Base-by-base conservation (phyloP, 2,329 filamentous ascomycete genomes). In the Fusarium tricinctum region DNA sequence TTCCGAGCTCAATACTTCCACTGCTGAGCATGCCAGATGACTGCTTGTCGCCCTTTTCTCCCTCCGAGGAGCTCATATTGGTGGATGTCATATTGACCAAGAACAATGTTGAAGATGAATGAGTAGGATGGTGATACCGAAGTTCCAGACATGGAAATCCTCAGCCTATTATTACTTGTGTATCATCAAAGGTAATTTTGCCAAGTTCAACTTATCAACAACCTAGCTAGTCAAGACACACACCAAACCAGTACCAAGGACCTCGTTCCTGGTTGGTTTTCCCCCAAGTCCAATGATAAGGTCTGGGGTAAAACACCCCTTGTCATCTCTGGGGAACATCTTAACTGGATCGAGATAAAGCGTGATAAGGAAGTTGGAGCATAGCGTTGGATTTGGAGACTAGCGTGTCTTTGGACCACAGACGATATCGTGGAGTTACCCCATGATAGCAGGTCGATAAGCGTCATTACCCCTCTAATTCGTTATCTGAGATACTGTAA, bases 381-480 rank as follows among this genome's bases (percentile, higher is more conserved):
- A 46, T 53, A 61, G 56, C 33, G 46, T 53, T 45, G 33, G 13
- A 53, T 40, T 62, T 62, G 55, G 58, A 62, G 58, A 46, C 56
- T 62, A 62, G 58, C 33, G 55, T 17, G 8, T 1, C 12, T 17
- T 8, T 52, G 23, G 22, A 14, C 19, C 3, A 28, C 33, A 33
- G 46, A 17, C 23, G 5, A 59, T 51, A 33, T 35, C 30, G 7
- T 53, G 40, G 50, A 82, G 86, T 69, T 53, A 53, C 40, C 56
- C 58, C 46, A 53, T 62, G 40, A 61, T 61, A 62, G 7, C 26
- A 43, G 28, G 13, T 9, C 13, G 52, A 58, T 59, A 58, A 40
- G 56, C 52, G 52, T 58, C 42, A 58, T 48, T 42, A 48, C 56
- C 56, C 56, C 58, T 51, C 46, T 53, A n/a, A 26, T 53, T 53